phyloP scores from a whole-genome alignment of 257 asterid species.

The Nicotiana tabacum region DNA sequence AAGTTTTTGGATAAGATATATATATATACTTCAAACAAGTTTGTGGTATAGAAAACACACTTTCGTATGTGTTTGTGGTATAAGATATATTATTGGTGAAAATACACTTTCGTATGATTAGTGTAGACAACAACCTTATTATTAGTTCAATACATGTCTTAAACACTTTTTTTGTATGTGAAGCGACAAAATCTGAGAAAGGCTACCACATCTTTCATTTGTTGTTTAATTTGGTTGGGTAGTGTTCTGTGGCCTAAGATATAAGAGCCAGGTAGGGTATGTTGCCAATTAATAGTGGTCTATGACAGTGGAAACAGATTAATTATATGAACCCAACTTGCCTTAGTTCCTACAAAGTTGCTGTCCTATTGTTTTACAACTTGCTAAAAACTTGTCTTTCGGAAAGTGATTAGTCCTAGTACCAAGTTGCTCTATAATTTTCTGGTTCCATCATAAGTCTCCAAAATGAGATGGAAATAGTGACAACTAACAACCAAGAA shows the following conservation, averaged over 20 bases:
- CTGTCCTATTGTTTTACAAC: conserved; percentile 3
- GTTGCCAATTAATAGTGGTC: neutral
- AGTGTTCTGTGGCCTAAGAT: neutral
- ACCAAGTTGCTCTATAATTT: neutral
- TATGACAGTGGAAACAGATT: conserved; percentile 1
- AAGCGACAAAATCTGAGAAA: neutral
- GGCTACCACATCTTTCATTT: neutral
- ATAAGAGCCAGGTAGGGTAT: neutral
- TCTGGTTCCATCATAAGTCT: neutral
- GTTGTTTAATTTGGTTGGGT: neutral
- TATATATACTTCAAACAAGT: neutral
- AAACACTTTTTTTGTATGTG: neutral
- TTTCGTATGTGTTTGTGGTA: neutral
- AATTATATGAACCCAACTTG: neutral
- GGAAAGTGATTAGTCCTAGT: neutral
- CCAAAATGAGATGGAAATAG: neutral
- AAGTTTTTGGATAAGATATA: no score
- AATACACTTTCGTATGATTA: neutral
- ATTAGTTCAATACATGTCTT: neutral
- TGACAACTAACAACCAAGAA: neutral
- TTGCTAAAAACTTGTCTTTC: neutral
- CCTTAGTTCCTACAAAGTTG: conserved; percentile 2
- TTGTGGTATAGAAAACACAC: neutral
- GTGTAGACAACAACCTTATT: neutral
- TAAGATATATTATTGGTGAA: neutral